A percentile compares a stretch with the other conserved stretches of the same genome.
phyloP scores from a whole-genome alignment of 2,329 filamentous ascomycete species.

The Orbilia quercus region DNA sequence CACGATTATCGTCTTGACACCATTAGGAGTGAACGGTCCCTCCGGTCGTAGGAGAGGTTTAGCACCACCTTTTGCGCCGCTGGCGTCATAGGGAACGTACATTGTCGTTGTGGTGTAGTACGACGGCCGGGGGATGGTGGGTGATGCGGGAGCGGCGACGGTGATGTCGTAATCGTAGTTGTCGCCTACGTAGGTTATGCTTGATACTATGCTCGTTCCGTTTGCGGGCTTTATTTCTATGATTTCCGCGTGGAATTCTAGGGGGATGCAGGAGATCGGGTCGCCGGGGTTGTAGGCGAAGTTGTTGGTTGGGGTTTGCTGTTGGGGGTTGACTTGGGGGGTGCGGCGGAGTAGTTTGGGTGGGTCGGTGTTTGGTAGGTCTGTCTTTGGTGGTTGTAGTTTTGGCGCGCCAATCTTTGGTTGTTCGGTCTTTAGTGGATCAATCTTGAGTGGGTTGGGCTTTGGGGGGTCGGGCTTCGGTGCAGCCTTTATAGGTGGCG shows the following conservation, averaged over 20 bases:
- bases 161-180: background rate
- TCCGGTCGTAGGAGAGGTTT: background rate
- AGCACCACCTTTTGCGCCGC: background rate
- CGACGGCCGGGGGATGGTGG: slow-evolving; percentile 9
- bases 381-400: too few species aligned
- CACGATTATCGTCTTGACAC: background rate
- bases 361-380: too few species aligned
- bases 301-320: background rate
- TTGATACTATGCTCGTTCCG: background rate
- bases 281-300: slow-evolving; percentile 13
- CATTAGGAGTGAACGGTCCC: background rate
- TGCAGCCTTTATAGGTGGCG: too few species aligned
- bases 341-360: slow-evolving; percentile 5
- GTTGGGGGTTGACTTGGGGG: background rate
- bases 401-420: too few species aligned
- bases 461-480: too few species aligned
- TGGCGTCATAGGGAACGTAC: background rate
- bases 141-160: background rate
- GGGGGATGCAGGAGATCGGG: slow-evolving; percentile 1
- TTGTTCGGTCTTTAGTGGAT: too few species aligned
- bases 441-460: too few species aligned
- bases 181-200: background rate
- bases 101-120: slow-evolving; percentile 17
- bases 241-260: background rate
- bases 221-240: background rate